These are phyloP conservation scores for Prototheca cutis DNA, from an alignment of 163 green algal genomes.

Conservation along the genomic window DNA sequence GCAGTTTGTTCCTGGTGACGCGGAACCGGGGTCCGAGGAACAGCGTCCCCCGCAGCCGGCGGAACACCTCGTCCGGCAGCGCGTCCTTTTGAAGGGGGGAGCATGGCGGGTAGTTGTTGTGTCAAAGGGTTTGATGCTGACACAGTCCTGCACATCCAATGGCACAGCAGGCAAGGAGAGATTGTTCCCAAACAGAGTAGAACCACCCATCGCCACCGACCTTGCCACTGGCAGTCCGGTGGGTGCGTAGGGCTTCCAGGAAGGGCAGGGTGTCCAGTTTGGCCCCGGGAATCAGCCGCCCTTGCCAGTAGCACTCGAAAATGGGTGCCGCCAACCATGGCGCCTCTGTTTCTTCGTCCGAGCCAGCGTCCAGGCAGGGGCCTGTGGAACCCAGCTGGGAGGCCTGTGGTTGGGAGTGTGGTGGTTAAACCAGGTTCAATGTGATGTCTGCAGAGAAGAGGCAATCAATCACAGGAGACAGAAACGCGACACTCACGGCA, in stretches of 20 bases:
- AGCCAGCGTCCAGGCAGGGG: background rate
- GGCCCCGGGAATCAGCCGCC: constrained; percentile 65
- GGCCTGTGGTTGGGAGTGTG: no score
- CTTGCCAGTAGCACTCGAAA: constrained; percentile 71
- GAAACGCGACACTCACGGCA: no score
- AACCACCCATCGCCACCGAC: background rate
- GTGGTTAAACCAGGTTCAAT: no score
- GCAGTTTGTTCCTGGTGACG: constrained; percentile 71
- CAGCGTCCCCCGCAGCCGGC: constrained; percentile 55
- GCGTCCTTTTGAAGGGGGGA: constrained; percentile 38
- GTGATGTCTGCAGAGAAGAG: no score
- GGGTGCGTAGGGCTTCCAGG: constrained; percentile 48
- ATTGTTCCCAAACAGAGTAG: no score
- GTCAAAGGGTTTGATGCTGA: no score
- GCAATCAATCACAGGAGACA: no score
- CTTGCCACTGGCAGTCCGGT: constrained; percentile 35
- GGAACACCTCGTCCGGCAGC: constrained; percentile 62
- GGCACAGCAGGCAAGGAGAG: no score
- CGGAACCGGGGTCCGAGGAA: constrained; percentile 67
- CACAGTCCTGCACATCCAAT: no score
- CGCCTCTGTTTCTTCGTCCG: background rate
- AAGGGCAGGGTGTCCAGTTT: constrained; percentile 63
- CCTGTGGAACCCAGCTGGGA: no score
- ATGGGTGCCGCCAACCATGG: constrained; percentile 21
- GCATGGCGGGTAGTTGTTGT: no score